Base-by-base conservation (phyloP, 2,329 filamentous ascomycete genomes). In the Seiridium cupressi region DNA sequence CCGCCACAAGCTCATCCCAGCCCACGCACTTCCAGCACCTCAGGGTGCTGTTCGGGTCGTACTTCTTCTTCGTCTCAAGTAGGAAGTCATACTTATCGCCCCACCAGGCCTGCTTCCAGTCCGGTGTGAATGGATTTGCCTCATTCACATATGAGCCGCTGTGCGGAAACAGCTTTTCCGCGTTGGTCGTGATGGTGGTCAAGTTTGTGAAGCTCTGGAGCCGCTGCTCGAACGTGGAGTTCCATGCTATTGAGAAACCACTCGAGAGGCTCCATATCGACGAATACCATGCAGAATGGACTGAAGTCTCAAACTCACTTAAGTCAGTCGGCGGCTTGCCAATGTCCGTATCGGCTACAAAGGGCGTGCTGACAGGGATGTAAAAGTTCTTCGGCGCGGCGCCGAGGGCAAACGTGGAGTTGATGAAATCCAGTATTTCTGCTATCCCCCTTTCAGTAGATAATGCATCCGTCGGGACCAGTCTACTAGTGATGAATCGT, bases 111-210 rank as follows among this genome's bases (percentile, higher is more conserved):
- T 69, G 60, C 59, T 71, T 69, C 69, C 71, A 77, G 51, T 74
- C 63, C 11, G 69, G 65, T 26, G 73, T 73, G 26, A 72, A 69
- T 3, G 69, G 62, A 60, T 77, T 72, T 4, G 69, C 74, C 66
- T 79, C 77, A 62, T 76, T 78, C 51, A 72, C 64, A 63, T 78
- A 79, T 10, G 72, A 69, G 3, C 77, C 76, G 36, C 71, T 72
- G 5, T 70, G 69, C 4, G 49, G 49, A 34, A 35, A 51, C 26
- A 68, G 38, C 18, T 61, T 44, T 35, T 69, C 65, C 3, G 57
- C 57, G 9, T 64, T 61, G 13, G 59, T 32, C 3, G 64, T 66
- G 3, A 51, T 57, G 7, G 40, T 62, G 7, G 64, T 63, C 3
- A 65, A 46, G 1, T 57, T 57, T 4, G 63, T 64, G 34, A 69